Evolutionary conservation across 257 asterid species (phyloP).

Genomic region (Leonotis leonurus): DNA sequence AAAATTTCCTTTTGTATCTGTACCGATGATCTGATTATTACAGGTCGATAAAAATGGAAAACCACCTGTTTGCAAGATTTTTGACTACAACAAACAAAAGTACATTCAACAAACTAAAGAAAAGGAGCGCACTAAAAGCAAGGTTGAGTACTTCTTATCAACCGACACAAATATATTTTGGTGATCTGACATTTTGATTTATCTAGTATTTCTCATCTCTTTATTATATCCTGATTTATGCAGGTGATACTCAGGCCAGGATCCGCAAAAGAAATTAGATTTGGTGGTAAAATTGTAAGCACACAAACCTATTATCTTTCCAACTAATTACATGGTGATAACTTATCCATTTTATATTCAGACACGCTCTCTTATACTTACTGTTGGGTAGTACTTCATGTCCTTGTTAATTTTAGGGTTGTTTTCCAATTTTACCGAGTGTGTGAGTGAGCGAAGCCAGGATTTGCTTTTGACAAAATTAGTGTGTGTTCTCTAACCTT

Average conservation of each 20-base stretch:
- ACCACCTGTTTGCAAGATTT: slow-evolving; percentile 85
- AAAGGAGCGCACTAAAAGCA: slow-evolving; percentile 51
- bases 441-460: background rate
- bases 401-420: background rate
- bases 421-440: background rate
- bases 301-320: slow-evolving; percentile 10
- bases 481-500: background rate
- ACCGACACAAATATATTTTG: background rate
- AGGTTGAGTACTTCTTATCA: slow-evolving; percentile 29
- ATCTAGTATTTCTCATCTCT: slow-evolving; percentile 1
- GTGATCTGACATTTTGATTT: no score
- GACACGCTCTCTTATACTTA: background rate
- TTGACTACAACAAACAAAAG: slow-evolving; percentile 58
- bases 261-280: slow-evolving; percentile 58
- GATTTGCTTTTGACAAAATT: background rate
- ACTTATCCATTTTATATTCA: background rate
- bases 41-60: slow-evolving; percentile 56
- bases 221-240: slow-evolving; percentile 8
- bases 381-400: background rate
- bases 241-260: slow-evolving; percentile 58
- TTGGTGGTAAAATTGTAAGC: slow-evolving; percentile 80
- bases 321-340: slow-evolving; percentile 7
- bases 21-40: slow-evolving; percentile 13
- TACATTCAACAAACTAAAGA: slow-evolving; percentile 55
- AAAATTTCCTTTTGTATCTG: slow-evolving; percentile 9